Conservation (phyloP, 495 filamentous ascomycete species). For the Trichocladium uniseriatum region DNA sequence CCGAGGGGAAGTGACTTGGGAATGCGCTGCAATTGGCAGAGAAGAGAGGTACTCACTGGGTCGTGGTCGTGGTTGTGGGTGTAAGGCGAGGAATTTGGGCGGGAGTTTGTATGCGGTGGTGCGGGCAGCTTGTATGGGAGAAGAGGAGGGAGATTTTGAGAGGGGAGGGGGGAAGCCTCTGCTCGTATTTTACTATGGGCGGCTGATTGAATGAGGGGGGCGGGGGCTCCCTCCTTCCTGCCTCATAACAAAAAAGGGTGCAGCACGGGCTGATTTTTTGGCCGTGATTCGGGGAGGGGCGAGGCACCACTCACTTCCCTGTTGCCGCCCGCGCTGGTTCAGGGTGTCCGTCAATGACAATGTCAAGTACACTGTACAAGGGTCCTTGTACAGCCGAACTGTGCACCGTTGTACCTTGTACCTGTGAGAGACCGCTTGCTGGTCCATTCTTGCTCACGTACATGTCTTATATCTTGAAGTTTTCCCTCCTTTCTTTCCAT, state of each 20-base stretch:
- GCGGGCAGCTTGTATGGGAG: constrained; percentile 45
- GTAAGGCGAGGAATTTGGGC: constrained; percentile 18
- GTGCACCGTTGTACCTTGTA: constrained; percentile 17
- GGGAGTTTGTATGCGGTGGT: constrained; percentile 21
- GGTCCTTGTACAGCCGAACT: constrained; percentile 10
- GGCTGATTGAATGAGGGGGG: constrained; percentile 44
- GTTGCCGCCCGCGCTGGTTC: constrained; percentile 1
- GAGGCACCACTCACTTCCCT: constrained; percentile 14
- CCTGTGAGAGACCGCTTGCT: constrained; percentile 6
- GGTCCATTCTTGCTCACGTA: too few species aligned
- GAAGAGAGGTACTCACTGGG: constrained; percentile 22
- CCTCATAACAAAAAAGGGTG: constrained; percentile 30
- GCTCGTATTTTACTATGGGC: constrained; percentile 54
- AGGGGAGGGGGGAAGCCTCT: constrained; percentile 42
- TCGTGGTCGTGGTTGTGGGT: constrained; percentile 14
- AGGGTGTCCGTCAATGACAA: constrained; percentile 1
- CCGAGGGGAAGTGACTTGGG: constrained; percentile 20
- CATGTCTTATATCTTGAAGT: too few species aligned
- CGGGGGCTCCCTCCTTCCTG: constrained; percentile 28
- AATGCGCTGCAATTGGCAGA: constrained; percentile 11
- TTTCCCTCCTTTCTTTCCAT: too few species aligned
- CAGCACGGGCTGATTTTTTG: constrained; percentile 29
- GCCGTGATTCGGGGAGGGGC: constrained; percentile 21
- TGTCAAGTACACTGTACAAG: constrained; percentile 9
- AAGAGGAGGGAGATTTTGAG: constrained; percentile 45